Base-by-base conservation (phyloP, 2,329 filamentous ascomycete species). In the Epichloe sylvatica region DNA sequence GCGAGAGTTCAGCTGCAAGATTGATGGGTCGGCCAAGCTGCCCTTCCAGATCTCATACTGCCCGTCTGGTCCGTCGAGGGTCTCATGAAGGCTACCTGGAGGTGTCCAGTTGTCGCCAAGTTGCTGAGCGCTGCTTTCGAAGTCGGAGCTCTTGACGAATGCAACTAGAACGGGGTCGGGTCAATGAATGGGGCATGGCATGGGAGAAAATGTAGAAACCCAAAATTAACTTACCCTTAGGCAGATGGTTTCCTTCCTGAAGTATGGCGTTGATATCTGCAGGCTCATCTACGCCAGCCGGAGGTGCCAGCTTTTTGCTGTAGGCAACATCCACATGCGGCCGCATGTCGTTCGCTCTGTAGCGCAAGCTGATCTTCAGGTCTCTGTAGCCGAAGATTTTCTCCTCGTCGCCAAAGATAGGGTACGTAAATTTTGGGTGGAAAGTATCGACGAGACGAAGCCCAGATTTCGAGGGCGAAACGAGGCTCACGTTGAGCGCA, bases 361-460 rank as follows among this genome's bases (percentile, higher is more conserved):
- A 83, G 54, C 80, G 80, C 49, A 97, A 70, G 54, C 80, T 78
- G 61, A 97, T 83, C 55, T 80, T 80, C 49, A 95, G 75, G 49
- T 81, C 80, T 63, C 88, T 83, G 72, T 96, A 95, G 37, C 91
- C 91, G 59, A 94, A 90, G 55, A 97, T 91, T 33, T 76, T 78
- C 66, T 98, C 89, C 8, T 92, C 83, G n/a, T 97, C 84, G 60
- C 88, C 88, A 58, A 97, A 96, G 55, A 98, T 84, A 1, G 87
- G 73, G 66, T 97, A 95, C 17, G 91, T 96, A 64, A 90, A 94
- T 61, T 79, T 78, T 0, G 92, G 94, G 53, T 86, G 76, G 66
- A 98, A 97, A 30, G 78, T 76, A 25, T 77, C 75, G 57, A 83
- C 69, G 34, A 75, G 77, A 58, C 77, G 78, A 46, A 76, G 61